phyloP scores from a whole-genome alignment of 1,284 basidiomycete species.

The Xerocomus minutiporus region DNA sequence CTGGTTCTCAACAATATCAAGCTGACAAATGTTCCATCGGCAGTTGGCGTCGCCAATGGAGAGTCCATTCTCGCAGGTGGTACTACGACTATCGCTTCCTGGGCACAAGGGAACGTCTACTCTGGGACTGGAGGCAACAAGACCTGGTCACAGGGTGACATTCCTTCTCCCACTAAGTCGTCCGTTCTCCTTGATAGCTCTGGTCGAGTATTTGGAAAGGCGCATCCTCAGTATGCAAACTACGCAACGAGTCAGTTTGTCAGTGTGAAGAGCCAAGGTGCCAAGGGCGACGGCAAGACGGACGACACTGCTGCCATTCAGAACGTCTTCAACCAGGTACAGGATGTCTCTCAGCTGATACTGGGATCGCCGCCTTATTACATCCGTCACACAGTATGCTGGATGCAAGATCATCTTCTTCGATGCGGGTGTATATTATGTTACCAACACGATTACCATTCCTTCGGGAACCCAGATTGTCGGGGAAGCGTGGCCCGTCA shows the following conservation, averaged over 20 bases:
- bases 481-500: slow-evolving; percentile 52
- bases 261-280: slow-evolving; percentile 48
- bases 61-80: slow-evolving; percentile 32
- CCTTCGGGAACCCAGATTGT: slow-evolving; percentile 51
- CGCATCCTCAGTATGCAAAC: slow-evolving; percentile 46
- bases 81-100: slow-evolving; percentile 41
- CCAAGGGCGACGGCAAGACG: slow-evolving; percentile 49
- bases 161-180: slow-evolving; percentile 36
- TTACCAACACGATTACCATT: slow-evolving; percentile 49
- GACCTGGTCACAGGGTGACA: slow-evolving; percentile 28
- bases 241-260: slow-evolving; percentile 43
- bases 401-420: slow-evolving; percentile 55
- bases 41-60: slow-evolving; percentile 43
- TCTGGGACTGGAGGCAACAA: slow-evolving; percentile 35
- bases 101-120: slow-evolving; percentile 50
- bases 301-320: slow-evolving; percentile 52
- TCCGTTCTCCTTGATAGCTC: slow-evolving; percentile 37
- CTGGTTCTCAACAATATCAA: slow-evolving; percentile 42
- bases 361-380: not conserved
- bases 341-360: not conserved
- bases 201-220: slow-evolving; percentile 44
- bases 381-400: slow-evolving; percentile 32
- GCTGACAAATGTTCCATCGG: slow-evolving; percentile 39
- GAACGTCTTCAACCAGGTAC: slow-evolving; percentile 37
- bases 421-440: slow-evolving; percentile 48